phyloP scores from a whole-genome alignment of 208 protist species.

The Acanthamoeba castellanii region DNA sequence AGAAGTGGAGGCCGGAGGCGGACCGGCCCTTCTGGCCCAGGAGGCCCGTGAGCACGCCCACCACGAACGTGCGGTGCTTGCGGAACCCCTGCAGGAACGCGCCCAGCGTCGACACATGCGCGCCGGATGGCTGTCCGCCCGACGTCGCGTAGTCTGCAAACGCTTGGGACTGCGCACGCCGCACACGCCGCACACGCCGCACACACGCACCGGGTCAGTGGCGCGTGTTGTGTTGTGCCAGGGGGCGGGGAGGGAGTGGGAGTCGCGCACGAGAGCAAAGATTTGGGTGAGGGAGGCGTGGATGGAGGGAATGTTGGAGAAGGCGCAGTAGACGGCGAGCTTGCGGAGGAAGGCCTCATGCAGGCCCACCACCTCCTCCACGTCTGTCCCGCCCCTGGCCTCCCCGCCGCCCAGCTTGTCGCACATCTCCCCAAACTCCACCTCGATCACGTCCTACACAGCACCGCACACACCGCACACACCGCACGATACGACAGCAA shows the following conservation, averaged over 20 bases:
- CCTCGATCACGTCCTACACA: slow-evolving; percentile 18
- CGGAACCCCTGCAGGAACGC: slow-evolving; percentile 1
- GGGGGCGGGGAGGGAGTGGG: background rate
- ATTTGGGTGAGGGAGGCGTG: slow-evolving; percentile 35
- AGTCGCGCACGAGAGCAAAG: background rate
- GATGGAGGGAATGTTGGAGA: slow-evolving; percentile 14
- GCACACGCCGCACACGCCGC: background rate
- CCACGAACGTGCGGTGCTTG: slow-evolving; percentile 15
- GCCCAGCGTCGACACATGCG: background rate
- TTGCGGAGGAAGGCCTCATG: slow-evolving; percentile 9
- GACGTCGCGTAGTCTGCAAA: background rate
- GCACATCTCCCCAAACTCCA: slow-evolving; percentile 47
- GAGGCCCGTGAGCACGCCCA: slow-evolving; percentile 28
- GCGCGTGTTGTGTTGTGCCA: background rate
- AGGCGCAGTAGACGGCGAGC: slow-evolving; percentile 43
- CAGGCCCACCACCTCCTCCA: slow-evolving; percentile 46
- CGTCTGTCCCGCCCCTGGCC: slow-evolving; percentile 21
- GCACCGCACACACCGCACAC: too few species aligned
- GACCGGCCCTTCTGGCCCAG: slow-evolving; percentile 28
- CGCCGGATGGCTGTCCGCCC: background rate
- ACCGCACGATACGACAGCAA: too few species aligned
- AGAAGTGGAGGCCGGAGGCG: slow-evolving; percentile 23
- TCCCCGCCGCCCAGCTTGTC: background rate
- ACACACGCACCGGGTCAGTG: background rate
- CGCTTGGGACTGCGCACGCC: background rate